A percentile compares a stretch with the other conserved stretches of the same genome.
Conservation (phyloP, 495 filamentous ascomycete species). For the Penicillium longicatenatum region DNA sequence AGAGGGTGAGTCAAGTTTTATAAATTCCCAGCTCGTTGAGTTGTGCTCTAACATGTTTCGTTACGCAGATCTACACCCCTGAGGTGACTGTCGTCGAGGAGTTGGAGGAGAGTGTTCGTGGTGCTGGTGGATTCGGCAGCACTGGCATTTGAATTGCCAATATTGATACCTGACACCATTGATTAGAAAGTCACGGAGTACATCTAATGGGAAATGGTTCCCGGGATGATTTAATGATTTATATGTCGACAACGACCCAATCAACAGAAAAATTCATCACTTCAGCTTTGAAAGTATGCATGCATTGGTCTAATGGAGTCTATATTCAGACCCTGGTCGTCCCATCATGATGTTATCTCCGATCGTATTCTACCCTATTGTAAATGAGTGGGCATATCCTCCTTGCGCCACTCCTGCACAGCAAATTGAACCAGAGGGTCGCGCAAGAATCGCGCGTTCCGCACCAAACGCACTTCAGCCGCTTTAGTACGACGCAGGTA, state of each 20-base stretch:
- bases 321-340: conserved; percentile 16
- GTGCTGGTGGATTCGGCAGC: conserved; percentile 91
- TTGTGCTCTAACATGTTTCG: conserved; percentile 2
- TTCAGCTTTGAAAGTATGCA: neutral
- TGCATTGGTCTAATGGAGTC: conserved; percentile 13
- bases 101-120: conserved; percentile 86
- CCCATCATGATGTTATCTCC: conserved; percentile 1
- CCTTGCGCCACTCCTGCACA: conserved; percentile 39
- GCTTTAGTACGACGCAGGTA: conserved; percentile 72
- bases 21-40: neutral
- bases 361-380: conserved; percentile 16
- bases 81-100: conserved; percentile 85
- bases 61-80: conserved; percentile 75
- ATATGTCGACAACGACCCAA: conserved; percentile 4
- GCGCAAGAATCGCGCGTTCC: conserved; percentile 66
- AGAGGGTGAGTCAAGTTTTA: conserved; percentile 55
- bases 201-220: neutral
- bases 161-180: neutral
- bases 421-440: conserved; percentile 54
- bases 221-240: conserved; percentile 1
- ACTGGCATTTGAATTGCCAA: conserved; percentile 57
- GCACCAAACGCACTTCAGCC: conserved; percentile 76
- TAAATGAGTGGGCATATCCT: conserved; percentile 32
- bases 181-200: neutral
- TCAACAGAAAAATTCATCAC: neutral